Conservation (phyloP, 2,329 filamentous ascomycete genomes). For the Cytospora leucostoma region DNA sequence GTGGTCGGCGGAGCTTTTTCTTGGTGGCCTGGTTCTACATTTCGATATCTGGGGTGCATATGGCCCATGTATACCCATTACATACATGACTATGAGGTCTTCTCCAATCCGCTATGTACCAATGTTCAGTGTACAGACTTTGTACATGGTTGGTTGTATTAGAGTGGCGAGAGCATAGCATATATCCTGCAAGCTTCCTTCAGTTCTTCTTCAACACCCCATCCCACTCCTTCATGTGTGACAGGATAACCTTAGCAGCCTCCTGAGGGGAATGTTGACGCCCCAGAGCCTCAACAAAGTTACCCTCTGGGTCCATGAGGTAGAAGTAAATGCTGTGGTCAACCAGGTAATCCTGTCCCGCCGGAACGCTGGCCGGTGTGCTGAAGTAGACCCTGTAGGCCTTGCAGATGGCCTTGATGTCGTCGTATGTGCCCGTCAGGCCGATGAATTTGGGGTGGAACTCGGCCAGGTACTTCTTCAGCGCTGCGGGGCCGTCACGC, state of each 20-base stretch:
- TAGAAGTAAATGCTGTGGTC: conserved; percentile 99
- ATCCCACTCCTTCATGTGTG: conserved; percentile 73
- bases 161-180: conserved; percentile 20
- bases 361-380: conserved; percentile 83
- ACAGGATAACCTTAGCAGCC: conserved; percentile 78
- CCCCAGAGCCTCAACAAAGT: conserved; percentile 96
- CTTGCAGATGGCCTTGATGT: conserved; percentile 94
- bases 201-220: conserved; percentile 33
- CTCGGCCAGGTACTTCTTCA: conserved; percentile 84
- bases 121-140: background rate
- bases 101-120: background rate
- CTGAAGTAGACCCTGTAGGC: conserved; percentile 96
- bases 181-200: background rate
- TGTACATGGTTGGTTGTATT: conserved; percentile 2
- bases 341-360: conserved; percentile 94
- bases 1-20: background rate
- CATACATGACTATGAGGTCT: background rate
- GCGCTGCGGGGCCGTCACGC: conserved; percentile 80
- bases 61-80: background rate
- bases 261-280: conserved; percentile 89
- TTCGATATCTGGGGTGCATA: conserved; percentile 6
- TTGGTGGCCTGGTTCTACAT: background rate
- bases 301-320: conserved; percentile 96
- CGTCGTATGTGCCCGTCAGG: conserved; percentile 88
- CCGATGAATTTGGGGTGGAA: conserved; percentile 88